Evolutionary conservation across 1,139 yeast species (phyloP).

Genomic region (Scheffersomyces parashehatae): DNA sequence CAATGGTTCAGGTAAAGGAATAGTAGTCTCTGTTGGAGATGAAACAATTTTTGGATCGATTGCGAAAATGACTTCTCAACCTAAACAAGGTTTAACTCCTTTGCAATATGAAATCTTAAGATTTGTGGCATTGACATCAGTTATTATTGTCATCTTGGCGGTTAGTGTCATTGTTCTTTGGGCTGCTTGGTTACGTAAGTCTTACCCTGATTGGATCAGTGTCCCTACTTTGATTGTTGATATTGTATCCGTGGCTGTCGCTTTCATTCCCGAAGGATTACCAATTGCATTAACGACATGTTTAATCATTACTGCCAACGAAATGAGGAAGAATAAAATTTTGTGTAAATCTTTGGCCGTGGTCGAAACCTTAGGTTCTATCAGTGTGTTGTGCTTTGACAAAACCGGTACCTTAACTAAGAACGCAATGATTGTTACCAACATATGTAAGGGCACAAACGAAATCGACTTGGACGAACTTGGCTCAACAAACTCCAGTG

Average conservation of each 20-base stretch:
- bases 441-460: slow-evolving; percentile 22
- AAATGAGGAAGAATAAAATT: slow-evolving; percentile 29
- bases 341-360: slow-evolving; percentile 32
- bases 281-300: slow-evolving; percentile 39
- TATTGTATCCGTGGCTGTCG: slow-evolving; percentile 33
- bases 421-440: slow-evolving; percentile 33
- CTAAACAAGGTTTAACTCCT: slow-evolving; percentile 31
- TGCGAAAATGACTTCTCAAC: slow-evolving; percentile 31
- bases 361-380: slow-evolving; percentile 37
- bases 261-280: slow-evolving; percentile 39
- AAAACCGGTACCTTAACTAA: slow-evolving; percentile 40
- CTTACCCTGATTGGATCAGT: slow-evolving; percentile 33
- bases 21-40: slow-evolving; percentile 35
- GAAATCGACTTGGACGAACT: slow-evolving; percentile 15
- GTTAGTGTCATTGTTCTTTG: slow-evolving; percentile 36
- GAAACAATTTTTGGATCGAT: slow-evolving; percentile 34
- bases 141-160: slow-evolving; percentile 23
- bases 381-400: slow-evolving; percentile 36
- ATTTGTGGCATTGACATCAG: slow-evolving; percentile 24
- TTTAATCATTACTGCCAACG: slow-evolving; percentile 30
- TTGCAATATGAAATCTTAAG: slow-evolving; percentile 32
- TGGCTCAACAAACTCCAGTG: slow-evolving; percentile 4
- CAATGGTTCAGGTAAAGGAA: slow-evolving; percentile 31
- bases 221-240: slow-evolving; percentile 34
- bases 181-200: slow-evolving; percentile 43